phyloP scores from a whole-genome alignment of 148 eudicot genomes.

The Beta vulgaris region DNA sequence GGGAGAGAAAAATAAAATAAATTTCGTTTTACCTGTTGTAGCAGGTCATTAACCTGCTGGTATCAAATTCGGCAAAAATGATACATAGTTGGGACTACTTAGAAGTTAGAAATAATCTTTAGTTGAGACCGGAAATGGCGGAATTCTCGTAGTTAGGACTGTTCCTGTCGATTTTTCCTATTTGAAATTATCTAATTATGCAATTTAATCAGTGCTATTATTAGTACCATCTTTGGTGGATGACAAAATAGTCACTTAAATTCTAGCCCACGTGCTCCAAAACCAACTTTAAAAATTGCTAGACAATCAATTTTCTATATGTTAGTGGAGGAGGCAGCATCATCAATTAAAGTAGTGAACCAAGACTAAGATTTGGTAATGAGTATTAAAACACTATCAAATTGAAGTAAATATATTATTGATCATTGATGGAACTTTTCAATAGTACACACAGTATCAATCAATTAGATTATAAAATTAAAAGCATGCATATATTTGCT shows the following conservation, averaged over 20 bases:
- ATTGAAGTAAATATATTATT: not conserved
- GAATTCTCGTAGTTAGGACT: too few species aligned
- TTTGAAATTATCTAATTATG: too few species aligned
- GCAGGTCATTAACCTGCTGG: too few species aligned
- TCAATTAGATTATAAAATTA: not conserved
- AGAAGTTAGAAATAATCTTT: too few species aligned
- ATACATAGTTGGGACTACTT: too few species aligned
- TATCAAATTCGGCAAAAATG: too few species aligned
- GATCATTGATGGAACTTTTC: not conserved
- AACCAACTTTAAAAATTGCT: not conserved
- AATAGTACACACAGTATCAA: not conserved
- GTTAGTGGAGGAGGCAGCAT: slow-evolving; percentile 1
- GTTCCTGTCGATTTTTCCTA: too few species aligned
- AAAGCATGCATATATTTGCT: slow-evolving; percentile 25
- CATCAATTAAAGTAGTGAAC: slow-evolving; percentile 11
- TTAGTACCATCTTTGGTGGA: not conserved
- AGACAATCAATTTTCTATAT: not conserved
- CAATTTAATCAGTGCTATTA: too few species aligned
- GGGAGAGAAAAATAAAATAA: too few species aligned
- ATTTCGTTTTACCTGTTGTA: too few species aligned
- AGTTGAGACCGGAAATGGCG: too few species aligned
- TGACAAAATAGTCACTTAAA: not conserved
- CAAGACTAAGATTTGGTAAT: not conserved
- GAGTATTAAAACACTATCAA: slow-evolving; percentile 4
- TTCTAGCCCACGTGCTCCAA: not conserved